Percentiles rank a stretch among this genome's conserved stretches.
phyloP scores from a whole-genome alignment of 2,329 filamentous ascomycete species.

The Pseudogymnoascus sp. region DNA sequence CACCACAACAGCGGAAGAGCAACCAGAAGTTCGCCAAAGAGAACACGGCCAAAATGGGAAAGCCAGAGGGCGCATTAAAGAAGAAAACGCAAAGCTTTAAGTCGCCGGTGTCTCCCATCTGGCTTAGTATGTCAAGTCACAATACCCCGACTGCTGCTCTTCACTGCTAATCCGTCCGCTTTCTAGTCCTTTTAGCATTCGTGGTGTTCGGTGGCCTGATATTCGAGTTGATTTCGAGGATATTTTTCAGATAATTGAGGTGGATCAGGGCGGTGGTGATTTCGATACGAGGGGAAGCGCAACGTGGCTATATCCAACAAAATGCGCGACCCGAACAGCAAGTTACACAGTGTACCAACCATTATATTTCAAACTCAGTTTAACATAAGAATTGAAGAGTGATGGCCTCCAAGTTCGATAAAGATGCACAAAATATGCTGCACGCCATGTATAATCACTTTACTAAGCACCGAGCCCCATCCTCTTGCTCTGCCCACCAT shows the following conservation, averaged over 20 bases:
- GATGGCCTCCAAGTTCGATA: background rate
- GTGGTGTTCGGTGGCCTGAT: slow-evolving; percentile 30
- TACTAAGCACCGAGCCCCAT: slow-evolving; percentile 30
- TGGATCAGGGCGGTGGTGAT: background rate
- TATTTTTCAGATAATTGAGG: slow-evolving; percentile 25
- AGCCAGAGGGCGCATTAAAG: slow-evolving; percentile 56
- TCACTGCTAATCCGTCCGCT: slow-evolving; percentile 11
- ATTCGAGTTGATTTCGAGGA: slow-evolving; percentile 31
- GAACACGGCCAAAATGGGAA: slow-evolving; percentile 66
- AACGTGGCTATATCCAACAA: slow-evolving; percentile 10
- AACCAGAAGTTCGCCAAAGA: slow-evolving; percentile 71
- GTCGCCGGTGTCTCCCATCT: slow-evolving; percentile 54
- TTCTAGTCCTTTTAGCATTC: slow-evolving; percentile 26
- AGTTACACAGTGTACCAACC: slow-evolving; percentile 4
- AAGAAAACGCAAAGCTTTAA: slow-evolving; percentile 44
- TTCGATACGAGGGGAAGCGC: slow-evolving; percentile 8
- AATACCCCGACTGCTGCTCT: background rate
- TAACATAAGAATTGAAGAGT: slow-evolving; percentile 2
- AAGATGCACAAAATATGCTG: background rate
- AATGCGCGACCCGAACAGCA: background rate
- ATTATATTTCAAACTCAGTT: background rate
- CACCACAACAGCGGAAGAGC: slow-evolving; percentile 70
- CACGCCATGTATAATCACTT: background rate
- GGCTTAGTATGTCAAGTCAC: slow-evolving; percentile 45
- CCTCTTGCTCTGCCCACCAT: slow-evolving; percentile 29